Conservation (phyloP, 2,329 filamentous ascomycete species). For the Aureobasidium mangrovei region DNA sequence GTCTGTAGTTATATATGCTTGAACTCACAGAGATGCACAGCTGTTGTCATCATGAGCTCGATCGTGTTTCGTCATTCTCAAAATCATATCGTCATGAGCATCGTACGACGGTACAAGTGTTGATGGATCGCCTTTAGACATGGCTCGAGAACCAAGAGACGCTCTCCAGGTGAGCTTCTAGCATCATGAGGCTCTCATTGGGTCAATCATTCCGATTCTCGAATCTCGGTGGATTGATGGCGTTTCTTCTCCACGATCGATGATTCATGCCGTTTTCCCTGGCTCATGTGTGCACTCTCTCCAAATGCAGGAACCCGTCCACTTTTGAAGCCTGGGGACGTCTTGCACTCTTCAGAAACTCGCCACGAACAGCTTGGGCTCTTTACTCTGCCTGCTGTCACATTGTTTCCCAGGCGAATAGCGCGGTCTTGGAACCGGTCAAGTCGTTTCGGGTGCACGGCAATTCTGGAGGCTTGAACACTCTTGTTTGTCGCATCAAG, state of each 20-base stretch:
- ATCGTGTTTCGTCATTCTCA: conserved; percentile 10
- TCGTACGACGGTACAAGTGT: conserved; percentile 3
- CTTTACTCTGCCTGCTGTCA: background rate
- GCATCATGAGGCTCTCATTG: background rate
- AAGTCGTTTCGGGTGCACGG: background rate
- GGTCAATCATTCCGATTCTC: background rate
- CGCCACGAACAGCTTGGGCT: too few relatives aligned
- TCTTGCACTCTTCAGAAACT: too few relatives aligned
- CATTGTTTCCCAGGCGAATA: background rate
- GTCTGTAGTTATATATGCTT: background rate
- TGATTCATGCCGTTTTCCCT: background rate
- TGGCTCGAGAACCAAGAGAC: background rate
- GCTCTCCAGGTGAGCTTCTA: background rate
- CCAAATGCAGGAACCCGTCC: too few relatives aligned
- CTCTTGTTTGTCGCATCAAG: background rate
- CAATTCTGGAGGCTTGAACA: background rate
- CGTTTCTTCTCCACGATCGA: background rate
- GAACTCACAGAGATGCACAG: background rate
- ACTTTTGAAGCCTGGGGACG: too few relatives aligned
- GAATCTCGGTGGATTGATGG: background rate
- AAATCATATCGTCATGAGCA: conserved; percentile 15
- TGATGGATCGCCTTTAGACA: background rate
- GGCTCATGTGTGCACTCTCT: too few relatives aligned
- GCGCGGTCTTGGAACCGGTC: background rate
- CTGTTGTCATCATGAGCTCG: too few relatives aligned